A percentile compares a stretch with the other conserved stretches of the same genome.
These are phyloP conservation scores for Vitis hybrid DNA, from an alignment of 177 flowering plant genomes.

Conservation along the genomic window DNA sequence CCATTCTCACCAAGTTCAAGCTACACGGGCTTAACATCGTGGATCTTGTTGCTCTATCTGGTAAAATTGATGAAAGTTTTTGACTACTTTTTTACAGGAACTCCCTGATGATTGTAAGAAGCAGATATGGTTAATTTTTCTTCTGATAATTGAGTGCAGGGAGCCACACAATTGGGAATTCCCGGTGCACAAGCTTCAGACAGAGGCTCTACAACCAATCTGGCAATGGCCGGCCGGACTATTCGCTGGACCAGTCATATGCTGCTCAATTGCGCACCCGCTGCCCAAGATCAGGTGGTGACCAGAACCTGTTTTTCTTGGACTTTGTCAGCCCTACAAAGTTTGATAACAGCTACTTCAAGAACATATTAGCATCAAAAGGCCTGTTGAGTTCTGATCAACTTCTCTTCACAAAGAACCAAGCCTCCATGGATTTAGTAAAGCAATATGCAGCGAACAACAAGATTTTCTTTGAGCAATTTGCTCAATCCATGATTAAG, in stretches of 20 bases:
- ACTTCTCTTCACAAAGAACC: slow-evolving; percentile 57
- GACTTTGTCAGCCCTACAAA: slow-evolving; percentile 62
- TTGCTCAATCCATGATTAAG: slow-evolving; percentile 83
- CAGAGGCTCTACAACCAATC: slow-evolving; percentile 90
- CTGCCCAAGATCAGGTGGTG: slow-evolving; percentile 92
- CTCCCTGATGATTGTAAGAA: not conserved
- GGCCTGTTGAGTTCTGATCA: slow-evolving; percentile 81
- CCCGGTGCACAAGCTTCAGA: slow-evolving; percentile 88
- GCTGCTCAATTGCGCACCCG: slow-evolving; percentile 53
- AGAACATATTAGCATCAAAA: slow-evolving; percentile 62
- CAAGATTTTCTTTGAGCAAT: slow-evolving; percentile 70
- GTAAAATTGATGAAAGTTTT: slow-evolving; percentile 29
- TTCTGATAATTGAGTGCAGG: slow-evolving; percentile 44
- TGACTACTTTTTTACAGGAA: not conserved
- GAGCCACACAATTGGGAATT: slow-evolving; percentile 86
- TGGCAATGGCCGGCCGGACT: slow-evolving; percentile 74
- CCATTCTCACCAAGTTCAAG: slow-evolving; percentile 84
- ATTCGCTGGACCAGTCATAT: slow-evolving; percentile 52
- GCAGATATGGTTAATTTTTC: too few species aligned
- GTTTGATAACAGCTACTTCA: slow-evolving; percentile 86
- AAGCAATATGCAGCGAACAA: slow-evolving; percentile 62
- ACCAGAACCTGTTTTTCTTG: slow-evolving; percentile 72
- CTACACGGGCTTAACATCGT: slow-evolving; percentile 58
- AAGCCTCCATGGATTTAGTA: slow-evolving; percentile 53
- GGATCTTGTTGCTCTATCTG: slow-evolving; percentile 91